phyloP scores from a whole-genome alignment of 176 grass and related monocot genomes.

The Dactylis glomerata region DNA sequence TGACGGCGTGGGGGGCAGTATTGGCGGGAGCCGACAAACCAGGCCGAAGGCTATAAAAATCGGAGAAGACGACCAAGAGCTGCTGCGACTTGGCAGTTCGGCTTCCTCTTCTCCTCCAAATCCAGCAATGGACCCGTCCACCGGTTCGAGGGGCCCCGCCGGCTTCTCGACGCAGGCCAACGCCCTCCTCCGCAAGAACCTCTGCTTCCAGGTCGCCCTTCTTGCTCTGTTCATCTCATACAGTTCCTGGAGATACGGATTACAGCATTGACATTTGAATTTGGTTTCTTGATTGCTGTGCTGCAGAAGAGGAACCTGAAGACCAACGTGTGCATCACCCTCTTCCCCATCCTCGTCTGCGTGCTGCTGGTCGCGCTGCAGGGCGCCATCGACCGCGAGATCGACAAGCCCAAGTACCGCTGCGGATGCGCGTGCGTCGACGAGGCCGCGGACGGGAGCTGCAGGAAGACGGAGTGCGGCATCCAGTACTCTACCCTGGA shows the following conservation, averaged over 20 bases:
- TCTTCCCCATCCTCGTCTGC: conserved; percentile 78
- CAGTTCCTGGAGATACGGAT: not conserved
- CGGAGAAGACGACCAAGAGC: not conserved
- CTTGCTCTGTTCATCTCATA: not conserved
- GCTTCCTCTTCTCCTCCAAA: not conserved
- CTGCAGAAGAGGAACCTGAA: conserved; percentile 77
- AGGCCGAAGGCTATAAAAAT: conserved; percentile 12
- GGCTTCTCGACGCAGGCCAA: conserved; percentile 83
- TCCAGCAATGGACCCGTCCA: not conserved
- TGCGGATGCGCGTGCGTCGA: conserved; percentile 67
- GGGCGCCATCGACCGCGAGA: conserved; percentile 51
- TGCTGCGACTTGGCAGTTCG: not conserved
- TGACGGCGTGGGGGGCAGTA: not conserved
- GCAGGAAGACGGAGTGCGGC: conserved; percentile 66
- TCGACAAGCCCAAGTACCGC: conserved; percentile 69
- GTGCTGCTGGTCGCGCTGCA: conserved; percentile 57
- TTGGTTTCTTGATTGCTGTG: not conserved
- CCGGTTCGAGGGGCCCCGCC: conserved; percentile 38
- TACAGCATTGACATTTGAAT: not conserved
- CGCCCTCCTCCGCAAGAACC: conserved; percentile 97
- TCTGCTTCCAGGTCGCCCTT: conserved; percentile 75
- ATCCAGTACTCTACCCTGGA: conserved; percentile 69
- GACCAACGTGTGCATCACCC: conserved; percentile 69
- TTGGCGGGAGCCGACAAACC: not conserved
- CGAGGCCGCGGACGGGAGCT: conserved; percentile 26